Conservation (phyloP, 208 protist genomes). For the Giardia duodenalis region DNA sequence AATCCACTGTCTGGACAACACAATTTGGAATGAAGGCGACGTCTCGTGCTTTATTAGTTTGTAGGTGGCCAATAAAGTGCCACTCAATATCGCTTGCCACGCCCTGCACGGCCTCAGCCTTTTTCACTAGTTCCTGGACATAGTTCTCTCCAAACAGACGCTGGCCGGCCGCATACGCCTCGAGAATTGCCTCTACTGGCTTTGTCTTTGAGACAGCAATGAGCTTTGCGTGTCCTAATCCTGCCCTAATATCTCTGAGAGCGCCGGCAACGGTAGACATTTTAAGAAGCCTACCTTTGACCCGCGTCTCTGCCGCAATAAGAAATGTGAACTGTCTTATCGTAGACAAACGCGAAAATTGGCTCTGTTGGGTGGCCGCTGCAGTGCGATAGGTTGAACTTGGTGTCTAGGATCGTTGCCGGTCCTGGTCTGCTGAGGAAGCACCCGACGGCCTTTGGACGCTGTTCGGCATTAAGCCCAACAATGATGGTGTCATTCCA, state of each 20-base stretch:
- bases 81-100: constrained; percentile 62
- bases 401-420: neutral
- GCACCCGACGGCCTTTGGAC: neutral
- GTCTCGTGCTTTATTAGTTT: constrained; percentile 80
- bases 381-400: neutral
- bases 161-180: constrained; percentile 52
- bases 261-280: too few relatives aligned
- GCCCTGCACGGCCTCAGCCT: constrained; percentile 53
- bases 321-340: neutral
- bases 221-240: constrained; percentile 35
- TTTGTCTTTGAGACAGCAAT: constrained; percentile 59
- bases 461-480: neutral
- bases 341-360: neutral
- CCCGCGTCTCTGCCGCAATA: too few relatives aligned
- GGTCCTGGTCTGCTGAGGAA: neutral
- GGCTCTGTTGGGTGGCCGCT: neutral
- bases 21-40: constrained; percentile 58
- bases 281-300: too few relatives aligned
- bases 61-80: constrained; percentile 88
- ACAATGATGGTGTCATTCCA: neutral
- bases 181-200: constrained; percentile 42
- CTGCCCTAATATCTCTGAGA: too few relatives aligned
- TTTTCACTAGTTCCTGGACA: constrained; percentile 73
- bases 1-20: constrained; percentile 72
- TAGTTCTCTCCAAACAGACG: constrained; percentile 81